These are phyloP conservation scores for Trichoderma asperelloides DNA, from an alignment of 495 filamentous ascomycete species.

Conservation along the genomic window DNA sequence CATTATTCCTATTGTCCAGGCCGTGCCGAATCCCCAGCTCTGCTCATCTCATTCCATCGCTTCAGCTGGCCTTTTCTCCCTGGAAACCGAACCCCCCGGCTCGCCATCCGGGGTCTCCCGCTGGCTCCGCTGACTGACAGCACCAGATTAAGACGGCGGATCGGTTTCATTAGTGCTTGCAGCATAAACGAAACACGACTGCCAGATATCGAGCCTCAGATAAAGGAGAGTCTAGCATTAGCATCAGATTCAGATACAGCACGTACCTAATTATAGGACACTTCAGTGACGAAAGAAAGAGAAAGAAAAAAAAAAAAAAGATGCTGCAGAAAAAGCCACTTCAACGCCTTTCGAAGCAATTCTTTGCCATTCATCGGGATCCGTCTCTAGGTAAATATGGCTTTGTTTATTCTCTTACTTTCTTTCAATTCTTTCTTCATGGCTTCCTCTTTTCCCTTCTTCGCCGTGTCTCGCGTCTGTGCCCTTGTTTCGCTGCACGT, in stretches of 20 bases:
- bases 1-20: neutral
- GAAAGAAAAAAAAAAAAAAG: neutral
- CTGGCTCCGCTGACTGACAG: neutral
- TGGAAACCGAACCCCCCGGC: neutral
- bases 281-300: too few relatives aligned
- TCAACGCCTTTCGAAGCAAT: neutral
- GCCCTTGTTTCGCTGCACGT: neutral
- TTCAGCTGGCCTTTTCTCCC: neutral
- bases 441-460: neutral
- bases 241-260: neutral
- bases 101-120: neutral
- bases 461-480: too few relatives aligned
- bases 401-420: neutral
- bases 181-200: neutral
- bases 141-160: neutral
- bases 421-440: neutral
- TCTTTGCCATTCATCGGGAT: constrained; percentile 1
- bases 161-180: neutral
- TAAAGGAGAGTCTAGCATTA: too few relatives aligned
- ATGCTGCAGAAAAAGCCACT: neutral
- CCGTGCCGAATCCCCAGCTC: neutral
- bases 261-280: neutral
- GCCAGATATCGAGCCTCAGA: too few relatives aligned
- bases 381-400: constrained; percentile 11
- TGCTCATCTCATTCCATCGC: neutral